Evolutionary conservation across 108 stramenopile species (phyloP), one percentile per base, ranked within the genome.

Genomic region (Nannochloropsis granulata): DNA sequence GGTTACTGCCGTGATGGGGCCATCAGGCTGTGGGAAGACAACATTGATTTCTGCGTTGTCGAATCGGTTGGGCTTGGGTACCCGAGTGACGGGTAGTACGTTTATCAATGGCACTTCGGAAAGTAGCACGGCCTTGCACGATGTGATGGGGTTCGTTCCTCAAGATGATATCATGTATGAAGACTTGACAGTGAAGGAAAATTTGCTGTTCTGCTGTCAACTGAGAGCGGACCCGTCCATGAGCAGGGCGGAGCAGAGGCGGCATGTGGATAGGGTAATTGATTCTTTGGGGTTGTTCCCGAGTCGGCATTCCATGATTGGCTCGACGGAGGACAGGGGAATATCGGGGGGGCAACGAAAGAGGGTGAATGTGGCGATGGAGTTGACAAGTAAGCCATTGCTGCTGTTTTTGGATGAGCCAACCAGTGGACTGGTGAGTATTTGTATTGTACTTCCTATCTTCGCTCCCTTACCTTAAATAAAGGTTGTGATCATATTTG

Each of bases 261-360:
- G 19, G 34, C 78, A 79, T 42, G 84, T 84, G 8, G 78, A 84
- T 79, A 79, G 83, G 78, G 84, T 84, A 0, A 26, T 84, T 25
- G 78, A 78, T 79, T 24, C 78, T 23, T 34, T 84, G 84, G 78
- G 79, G 8, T 25, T 84, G 14, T 23, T 23, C 10, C 84, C 78
- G 78, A 34, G 78, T 13, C 44, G 56, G 23, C 25, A 84, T 24
- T 79, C 19, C 84, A 21, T 23, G 13, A 79, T 84, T 25, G 84
- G 84, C 25, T 34, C 25, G 19, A 24, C 24, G n/a, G 46, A 44
- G 25, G 84, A 79, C 79, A 25, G 93, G 13, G 93, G 93, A 2
- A 84, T 94, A 43, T 89, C 92, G 5, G 91, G 92, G 82, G 94
- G 93, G 56, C 93, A 94, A 79, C 88, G 91, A 80, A 93, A 93